phyloP scores from a whole-genome alignment of 1,284 basidiomycete species.

The Trichosporon sp. region DNA sequence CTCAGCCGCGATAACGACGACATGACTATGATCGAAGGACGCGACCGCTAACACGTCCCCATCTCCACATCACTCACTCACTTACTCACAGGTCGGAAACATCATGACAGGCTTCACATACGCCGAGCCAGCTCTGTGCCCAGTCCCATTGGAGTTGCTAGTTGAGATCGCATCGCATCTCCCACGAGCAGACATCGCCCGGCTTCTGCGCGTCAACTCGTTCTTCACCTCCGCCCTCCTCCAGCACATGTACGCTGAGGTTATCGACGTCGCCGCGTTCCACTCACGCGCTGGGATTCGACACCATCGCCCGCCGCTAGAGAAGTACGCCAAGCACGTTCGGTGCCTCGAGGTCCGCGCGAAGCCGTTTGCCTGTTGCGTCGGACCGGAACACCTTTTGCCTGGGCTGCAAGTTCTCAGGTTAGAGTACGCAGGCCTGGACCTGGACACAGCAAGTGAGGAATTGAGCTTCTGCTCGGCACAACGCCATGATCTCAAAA shows the following conservation, averaged over 20 bases:
- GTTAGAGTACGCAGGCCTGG: neutral
- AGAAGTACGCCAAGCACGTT: neutral
- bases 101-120: neutral
- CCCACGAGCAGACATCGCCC: neutral
- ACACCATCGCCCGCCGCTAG: neutral
- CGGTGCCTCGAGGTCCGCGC: neutral
- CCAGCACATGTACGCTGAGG: neutral
- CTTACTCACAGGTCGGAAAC: no score
- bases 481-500: neutral
- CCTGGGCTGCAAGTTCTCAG: neutral
- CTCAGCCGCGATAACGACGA: neutral
- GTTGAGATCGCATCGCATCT: neutral
- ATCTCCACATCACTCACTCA: neutral
- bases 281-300: neutral
- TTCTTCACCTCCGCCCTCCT: neutral
- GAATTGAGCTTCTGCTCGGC: neutral
- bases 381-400: neutral
- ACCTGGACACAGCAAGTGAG: neutral
- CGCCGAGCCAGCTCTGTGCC: neutral
- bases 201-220: neutral
- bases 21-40: no score
- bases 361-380: neutral
- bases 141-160: neutral
- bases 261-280: neutral
- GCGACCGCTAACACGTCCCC: neutral